Evolutionary conservation across 2,329 filamentous ascomycete genomes (phyloP).

Genomic region (Lachnellula subtilissima): DNA sequence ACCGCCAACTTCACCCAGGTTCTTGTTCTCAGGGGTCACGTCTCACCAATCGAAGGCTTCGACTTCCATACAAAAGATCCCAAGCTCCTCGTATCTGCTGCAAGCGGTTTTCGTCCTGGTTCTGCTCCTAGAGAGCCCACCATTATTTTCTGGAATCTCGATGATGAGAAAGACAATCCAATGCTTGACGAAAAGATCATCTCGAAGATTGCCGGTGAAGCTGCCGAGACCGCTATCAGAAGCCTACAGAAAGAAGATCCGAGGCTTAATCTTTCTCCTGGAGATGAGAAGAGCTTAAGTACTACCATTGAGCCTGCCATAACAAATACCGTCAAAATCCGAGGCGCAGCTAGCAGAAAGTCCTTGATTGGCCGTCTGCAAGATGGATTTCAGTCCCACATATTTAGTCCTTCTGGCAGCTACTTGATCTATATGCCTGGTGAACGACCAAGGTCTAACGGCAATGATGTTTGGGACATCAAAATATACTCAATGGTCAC

Average conservation of each 20-base stretch:
- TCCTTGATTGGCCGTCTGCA: conserved; percentile 1
- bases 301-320: conserved; percentile 3
- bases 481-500: conserved; percentile 8
- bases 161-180: conserved; percentile 1
- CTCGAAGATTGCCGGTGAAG: conserved; percentile 3
- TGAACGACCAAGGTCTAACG: conserved; percentile 4
- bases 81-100: conserved; percentile 8
- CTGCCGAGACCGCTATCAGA: not conserved
- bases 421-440: conserved; percentile 8
- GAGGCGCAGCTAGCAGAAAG: not conserved
- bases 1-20: conserved; percentile 4
- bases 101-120: not conserved
- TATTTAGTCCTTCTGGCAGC: conserved; percentile 7
- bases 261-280: not conserved
- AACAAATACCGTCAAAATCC: conserved; percentile 1
- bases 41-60: conserved; percentile 1
- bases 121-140: not conserved
- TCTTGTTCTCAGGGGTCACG: conserved; percentile 3
- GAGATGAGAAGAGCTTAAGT: conserved; percentile 1
- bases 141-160: conserved; percentile 9
- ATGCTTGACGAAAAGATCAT: conserved; percentile 1
- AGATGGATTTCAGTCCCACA: conserved; percentile 2
- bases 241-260: not conserved
- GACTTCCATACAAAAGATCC: conserved; percentile 7
- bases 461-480: conserved; percentile 5